A percentile compares a stretch with the other conserved stretches of the same genome.
These are phyloP conservation scores for Kurtzmaniella quercitrusa DNA, from an alignment of 1,139 yeast species.

Conservation along the genomic window DNA sequence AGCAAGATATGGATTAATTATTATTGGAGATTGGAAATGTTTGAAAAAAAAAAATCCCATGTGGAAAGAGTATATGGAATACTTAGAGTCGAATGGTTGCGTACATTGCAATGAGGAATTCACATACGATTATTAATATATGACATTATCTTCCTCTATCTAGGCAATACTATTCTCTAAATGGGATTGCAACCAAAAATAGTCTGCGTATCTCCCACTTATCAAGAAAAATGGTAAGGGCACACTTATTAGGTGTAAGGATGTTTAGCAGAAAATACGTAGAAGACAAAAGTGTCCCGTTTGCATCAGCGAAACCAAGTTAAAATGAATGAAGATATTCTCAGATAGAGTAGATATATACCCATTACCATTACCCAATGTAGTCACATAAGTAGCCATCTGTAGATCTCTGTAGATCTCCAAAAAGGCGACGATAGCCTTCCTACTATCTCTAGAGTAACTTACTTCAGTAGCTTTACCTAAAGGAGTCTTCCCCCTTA, in stretches of 20 bases:
- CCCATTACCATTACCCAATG: too few species aligned
- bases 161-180: not conserved
- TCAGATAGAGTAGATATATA: too few species aligned
- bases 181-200: not conserved
- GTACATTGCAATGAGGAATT: conserved; percentile 10
- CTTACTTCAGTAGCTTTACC: too few species aligned
- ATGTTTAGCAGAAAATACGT: not conserved
- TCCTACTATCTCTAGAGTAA: too few species aligned
- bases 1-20: conserved; percentile 52
- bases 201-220: not conserved
- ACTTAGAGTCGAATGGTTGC: conserved; percentile 15
- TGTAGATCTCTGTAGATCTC: too few species aligned
- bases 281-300: not conserved
- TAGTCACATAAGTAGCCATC: too few species aligned
- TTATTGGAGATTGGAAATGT: conserved; percentile 54
- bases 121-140: conserved; percentile 5
- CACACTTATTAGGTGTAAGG: not conserved
- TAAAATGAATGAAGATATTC: too few species aligned
- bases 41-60: conserved; percentile 42
- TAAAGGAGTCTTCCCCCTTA: too few species aligned
- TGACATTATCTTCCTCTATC: too few species aligned
- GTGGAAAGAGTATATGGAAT: conserved; percentile 51
- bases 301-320: not conserved
- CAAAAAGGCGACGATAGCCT: too few species aligned
- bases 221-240: not conserved